Conservation (phyloP, 164 flowering plant species). For the Saururus chinensis region DNA sequence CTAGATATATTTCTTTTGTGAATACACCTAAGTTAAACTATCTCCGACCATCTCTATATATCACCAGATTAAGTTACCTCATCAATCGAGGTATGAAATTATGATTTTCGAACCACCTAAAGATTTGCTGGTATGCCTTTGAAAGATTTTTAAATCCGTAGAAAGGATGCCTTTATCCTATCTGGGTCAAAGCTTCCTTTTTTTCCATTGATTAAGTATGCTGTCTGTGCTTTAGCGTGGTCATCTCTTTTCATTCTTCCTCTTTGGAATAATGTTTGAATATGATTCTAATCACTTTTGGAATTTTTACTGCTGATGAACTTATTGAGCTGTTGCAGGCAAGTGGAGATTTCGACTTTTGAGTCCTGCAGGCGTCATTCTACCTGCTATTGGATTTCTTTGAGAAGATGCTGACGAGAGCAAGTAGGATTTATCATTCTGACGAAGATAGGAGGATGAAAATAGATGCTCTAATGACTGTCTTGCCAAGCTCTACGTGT, state of each 20-base stretch:
- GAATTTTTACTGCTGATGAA: neutral
- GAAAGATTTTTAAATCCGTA: too few relatives aligned
- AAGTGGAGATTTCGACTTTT: slow-evolving; percentile 83
- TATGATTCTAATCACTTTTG: neutral
- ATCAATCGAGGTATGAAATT: too few relatives aligned
- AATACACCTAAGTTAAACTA: too few relatives aligned
- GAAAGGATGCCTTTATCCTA: too few relatives aligned
- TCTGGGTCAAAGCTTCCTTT: too few relatives aligned
- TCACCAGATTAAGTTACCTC: too few relatives aligned
- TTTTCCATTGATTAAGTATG: too few relatives aligned
- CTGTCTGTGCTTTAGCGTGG: too few relatives aligned
- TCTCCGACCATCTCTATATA: neutral
- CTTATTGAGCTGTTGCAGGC: slow-evolving; percentile 36
- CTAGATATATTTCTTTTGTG: too few relatives aligned
- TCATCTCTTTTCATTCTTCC: too few relatives aligned
- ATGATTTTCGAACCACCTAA: neutral
- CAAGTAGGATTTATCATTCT: neutral
- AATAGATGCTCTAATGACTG: neutral
- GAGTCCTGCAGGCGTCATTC: slow-evolving; percentile 7
- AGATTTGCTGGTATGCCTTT: too few relatives aligned
- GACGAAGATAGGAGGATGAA: neutral
- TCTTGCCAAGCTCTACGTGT: neutral
- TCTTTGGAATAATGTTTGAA: neutral
- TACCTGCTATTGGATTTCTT: neutral
- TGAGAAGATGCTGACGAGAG: neutral